Evolutionary conservation across 2,329 filamentous ascomycete species (phyloP).

Genomic region (Fusarium proliferatum): DNA sequence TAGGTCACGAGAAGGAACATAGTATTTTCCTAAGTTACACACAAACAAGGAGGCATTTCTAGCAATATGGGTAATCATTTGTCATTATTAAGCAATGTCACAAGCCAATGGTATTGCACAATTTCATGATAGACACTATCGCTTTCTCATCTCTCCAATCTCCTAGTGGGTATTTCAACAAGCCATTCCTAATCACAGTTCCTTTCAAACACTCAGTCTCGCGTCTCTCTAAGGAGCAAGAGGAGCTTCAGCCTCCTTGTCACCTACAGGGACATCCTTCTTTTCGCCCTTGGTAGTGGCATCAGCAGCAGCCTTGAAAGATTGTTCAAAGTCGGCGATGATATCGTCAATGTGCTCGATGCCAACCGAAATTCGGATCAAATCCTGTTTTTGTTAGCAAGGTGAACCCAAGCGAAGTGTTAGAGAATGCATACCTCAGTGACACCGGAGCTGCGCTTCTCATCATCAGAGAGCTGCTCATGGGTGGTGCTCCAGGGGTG

Average conservation of each 20-base stretch:
- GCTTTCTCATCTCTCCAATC: slow-evolving; percentile 3
- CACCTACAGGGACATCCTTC: slow-evolving; percentile 32
- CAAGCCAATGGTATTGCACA: background rate
- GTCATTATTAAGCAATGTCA: background rate
- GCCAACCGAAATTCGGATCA: slow-evolving; percentile 94
- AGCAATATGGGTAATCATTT: background rate
- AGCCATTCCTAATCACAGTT: slow-evolving; percentile 7
- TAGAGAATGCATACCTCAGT: slow-evolving; percentile 68
- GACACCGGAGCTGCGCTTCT: slow-evolving; percentile 83
- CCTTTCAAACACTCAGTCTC: background rate
- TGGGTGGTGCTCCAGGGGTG: slow-evolving; percentile 97
- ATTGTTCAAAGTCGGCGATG: slow-evolving; percentile 93
- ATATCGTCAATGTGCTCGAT: slow-evolving; percentile 98
- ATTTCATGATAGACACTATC: background rate
- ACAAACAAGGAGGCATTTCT: background rate
- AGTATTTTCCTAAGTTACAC: background rate
- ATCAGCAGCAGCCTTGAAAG: slow-evolving; percentile 73
- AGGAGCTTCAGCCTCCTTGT: slow-evolving; percentile 54
- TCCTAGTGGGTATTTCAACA: slow-evolving; percentile 33
- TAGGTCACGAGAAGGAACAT: background rate
- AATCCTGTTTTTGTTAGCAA: slow-evolving; percentile 64
- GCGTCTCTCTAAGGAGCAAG: slow-evolving; percentile 28
- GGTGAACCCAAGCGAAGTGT: background rate
- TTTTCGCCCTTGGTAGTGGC: slow-evolving; percentile 52
- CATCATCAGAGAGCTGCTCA: slow-evolving; percentile 86